These are phyloP conservation scores for Chaetomium fimeti DNA, from an alignment of 495 filamentous ascomycete species.

Conservation along the genomic window DNA sequence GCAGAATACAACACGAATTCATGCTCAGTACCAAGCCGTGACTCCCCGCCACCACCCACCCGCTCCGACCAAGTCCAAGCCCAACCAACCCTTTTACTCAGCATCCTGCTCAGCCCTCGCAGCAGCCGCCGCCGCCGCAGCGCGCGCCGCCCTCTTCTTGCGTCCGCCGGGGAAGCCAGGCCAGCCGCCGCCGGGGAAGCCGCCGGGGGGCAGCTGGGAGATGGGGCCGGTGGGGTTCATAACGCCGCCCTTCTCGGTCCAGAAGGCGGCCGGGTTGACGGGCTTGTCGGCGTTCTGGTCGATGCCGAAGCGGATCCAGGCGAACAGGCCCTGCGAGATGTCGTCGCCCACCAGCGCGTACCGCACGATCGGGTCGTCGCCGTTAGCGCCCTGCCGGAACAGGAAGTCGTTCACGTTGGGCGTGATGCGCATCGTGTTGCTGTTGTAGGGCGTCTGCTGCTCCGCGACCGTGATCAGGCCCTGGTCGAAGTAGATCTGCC, in stretches of 20 bases:
- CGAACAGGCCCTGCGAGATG: slow-evolving; percentile 55
- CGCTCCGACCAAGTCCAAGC: not conserved
- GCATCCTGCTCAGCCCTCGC: not conserved
- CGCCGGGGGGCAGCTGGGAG: slow-evolving; percentile 25
- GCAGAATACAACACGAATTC: not conserved
- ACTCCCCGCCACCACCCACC: no score
- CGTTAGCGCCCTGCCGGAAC: slow-evolving; percentile 47
- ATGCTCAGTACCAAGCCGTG: not conserved
- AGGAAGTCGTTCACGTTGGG: slow-evolving; percentile 55
- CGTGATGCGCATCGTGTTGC: slow-evolving; percentile 52
- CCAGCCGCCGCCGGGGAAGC: slow-evolving; percentile 17
- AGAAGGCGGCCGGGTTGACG: slow-evolving; percentile 34
- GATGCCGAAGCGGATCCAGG: slow-evolving; percentile 57
- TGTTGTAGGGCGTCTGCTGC: slow-evolving; percentile 51
- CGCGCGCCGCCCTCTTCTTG: not conserved
- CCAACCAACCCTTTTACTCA: not conserved
- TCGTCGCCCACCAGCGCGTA: slow-evolving; percentile 55
- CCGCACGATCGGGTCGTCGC: slow-evolving; percentile 58
- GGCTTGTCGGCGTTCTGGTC: slow-evolving; percentile 37
- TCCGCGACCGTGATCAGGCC: slow-evolving; percentile 50
- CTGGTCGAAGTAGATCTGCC: slow-evolving; percentile 64
- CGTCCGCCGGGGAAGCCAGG: not conserved
- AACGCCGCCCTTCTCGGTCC: slow-evolving; percentile 33
- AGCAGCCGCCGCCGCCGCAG: not conserved
- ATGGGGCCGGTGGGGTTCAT: slow-evolving; percentile 40